Percentiles rank a stretch among this genome's conserved stretches.
These are phyloP conservation scores for Erigeron canadensis DNA, from an alignment of 129 eudicot species.

Conservation along the genomic window DNA sequence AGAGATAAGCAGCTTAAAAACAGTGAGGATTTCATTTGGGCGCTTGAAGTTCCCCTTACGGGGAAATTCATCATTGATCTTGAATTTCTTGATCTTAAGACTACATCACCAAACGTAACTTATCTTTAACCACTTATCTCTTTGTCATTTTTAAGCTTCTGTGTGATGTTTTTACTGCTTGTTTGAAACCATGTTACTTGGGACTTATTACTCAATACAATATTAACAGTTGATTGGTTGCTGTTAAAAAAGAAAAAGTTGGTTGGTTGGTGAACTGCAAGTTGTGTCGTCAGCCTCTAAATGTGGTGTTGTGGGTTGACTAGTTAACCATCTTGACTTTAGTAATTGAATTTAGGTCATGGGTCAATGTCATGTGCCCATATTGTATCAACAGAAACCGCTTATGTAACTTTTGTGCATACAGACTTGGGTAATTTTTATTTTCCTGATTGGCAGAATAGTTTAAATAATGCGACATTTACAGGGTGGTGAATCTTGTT, in stretches of 20 bases:
- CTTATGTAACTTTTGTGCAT: neutral
- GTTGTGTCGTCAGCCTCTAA: constrained; percentile 20
- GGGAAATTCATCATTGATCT: constrained; percentile 93
- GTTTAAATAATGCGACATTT: neutral
- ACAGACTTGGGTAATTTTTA: neutral
- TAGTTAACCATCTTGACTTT: constrained; percentile 14
- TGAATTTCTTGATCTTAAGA: constrained; percentile 90
- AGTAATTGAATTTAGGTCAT: constrained; percentile 10
- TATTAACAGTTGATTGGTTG: constrained; percentile 21
- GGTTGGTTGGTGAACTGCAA: constrained; percentile 24
- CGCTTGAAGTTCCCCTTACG: constrained; percentile 69
- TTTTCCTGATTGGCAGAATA: neutral
- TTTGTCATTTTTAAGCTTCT: constrained; percentile 7
- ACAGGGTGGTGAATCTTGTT: constrained; percentile 74
- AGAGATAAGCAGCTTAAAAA: constrained; percentile 73
- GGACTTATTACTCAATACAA: constrained; percentile 2
- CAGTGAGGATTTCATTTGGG: constrained; percentile 91
- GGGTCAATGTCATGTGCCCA: constrained; percentile 14
- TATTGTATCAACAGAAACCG: constrained; percentile 12
- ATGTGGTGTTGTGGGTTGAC: constrained; percentile 22
- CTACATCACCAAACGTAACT: constrained; percentile 60
- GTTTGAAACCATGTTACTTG: neutral
- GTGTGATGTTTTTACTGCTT: neutral
- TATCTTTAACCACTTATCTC: neutral
- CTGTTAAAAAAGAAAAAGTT: too few species aligned